Conservation (phyloP, 2,329 filamentous ascomycete species). For the Coniochaeta ligniaria region DNA sequence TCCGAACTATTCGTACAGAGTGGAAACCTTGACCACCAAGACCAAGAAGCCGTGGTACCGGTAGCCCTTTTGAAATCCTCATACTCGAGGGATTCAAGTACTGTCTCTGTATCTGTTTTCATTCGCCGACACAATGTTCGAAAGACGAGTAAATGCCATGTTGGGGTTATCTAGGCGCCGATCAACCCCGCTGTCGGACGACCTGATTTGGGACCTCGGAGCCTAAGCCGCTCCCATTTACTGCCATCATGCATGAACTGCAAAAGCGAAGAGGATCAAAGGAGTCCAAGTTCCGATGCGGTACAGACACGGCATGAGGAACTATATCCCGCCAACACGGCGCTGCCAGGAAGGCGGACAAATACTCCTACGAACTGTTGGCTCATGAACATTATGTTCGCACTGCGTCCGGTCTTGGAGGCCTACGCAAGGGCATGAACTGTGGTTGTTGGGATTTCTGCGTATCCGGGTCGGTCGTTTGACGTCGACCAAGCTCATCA, state of each 20-base stretch:
- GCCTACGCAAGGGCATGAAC: not conserved
- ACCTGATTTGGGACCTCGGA: not conserved
- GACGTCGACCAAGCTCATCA: not conserved
- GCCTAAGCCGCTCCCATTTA: not conserved
- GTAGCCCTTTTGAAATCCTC: too few relatives aligned
- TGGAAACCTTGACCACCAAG: too few relatives aligned
- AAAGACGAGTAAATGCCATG: too few relatives aligned
- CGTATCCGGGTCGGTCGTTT: not conserved
- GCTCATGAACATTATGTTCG: not conserved
- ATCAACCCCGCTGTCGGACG: not conserved
- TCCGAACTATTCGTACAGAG: not conserved
- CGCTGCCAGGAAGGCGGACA: not conserved
- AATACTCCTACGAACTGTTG: not conserved
- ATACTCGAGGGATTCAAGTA: too few relatives aligned
- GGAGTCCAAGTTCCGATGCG: not conserved
- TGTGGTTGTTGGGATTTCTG: not conserved
- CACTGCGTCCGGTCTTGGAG: not conserved
- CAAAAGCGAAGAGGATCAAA: not conserved
- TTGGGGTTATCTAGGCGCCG: not conserved
- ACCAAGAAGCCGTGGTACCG: too few relatives aligned
- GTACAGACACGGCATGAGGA: not conserved
- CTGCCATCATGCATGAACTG: not conserved
- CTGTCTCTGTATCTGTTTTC: too few relatives aligned
- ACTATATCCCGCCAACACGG: not conserved
- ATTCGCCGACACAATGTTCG: not conserved